A percentile compares a stretch with the other conserved stretches of the same genome.
Conservation (phyloP, 139 green algal genomes). For the Coelastrella sp. region DNA sequence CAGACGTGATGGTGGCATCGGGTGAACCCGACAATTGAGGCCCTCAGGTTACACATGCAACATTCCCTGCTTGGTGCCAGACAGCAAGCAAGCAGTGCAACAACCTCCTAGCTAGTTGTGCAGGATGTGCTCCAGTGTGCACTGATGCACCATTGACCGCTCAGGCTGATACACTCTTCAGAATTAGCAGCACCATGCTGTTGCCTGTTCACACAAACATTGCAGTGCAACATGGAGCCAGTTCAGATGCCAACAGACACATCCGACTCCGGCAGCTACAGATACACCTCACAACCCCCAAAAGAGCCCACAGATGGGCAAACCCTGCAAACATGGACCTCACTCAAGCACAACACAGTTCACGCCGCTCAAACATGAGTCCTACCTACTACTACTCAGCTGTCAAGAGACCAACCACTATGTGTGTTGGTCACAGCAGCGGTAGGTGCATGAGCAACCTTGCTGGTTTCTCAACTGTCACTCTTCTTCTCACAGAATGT, state of each 20-base stretch:
- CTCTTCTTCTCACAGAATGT: constrained; percentile 14
- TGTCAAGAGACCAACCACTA: not conserved
- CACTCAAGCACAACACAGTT: not conserved
- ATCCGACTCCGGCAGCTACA: not conserved
- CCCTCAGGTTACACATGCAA: no score
- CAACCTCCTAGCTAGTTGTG: no score
- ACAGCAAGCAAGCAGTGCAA: no score
- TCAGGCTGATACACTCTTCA: not conserved
- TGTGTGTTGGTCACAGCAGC: constrained; percentile 14
- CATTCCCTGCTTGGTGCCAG: no score
- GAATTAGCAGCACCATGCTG: not conserved
- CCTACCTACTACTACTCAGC: not conserved
- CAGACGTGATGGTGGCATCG: no score
- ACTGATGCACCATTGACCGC: no score
- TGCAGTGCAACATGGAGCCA: not conserved
- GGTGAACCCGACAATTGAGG: no score
- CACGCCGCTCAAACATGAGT: not conserved
- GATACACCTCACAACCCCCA: not conserved
- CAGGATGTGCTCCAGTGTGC: no score
- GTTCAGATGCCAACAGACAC: no score
- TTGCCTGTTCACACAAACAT: not conserved
- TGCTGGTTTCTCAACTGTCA: constrained; percentile 3
- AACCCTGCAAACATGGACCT: not conserved
- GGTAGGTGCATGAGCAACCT: not conserved
- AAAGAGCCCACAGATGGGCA: not conserved